These are phyloP conservation scores for Oryza punctata DNA, from an alignment of 176 grass and related monocot species.

Conservation along the genomic window DNA sequence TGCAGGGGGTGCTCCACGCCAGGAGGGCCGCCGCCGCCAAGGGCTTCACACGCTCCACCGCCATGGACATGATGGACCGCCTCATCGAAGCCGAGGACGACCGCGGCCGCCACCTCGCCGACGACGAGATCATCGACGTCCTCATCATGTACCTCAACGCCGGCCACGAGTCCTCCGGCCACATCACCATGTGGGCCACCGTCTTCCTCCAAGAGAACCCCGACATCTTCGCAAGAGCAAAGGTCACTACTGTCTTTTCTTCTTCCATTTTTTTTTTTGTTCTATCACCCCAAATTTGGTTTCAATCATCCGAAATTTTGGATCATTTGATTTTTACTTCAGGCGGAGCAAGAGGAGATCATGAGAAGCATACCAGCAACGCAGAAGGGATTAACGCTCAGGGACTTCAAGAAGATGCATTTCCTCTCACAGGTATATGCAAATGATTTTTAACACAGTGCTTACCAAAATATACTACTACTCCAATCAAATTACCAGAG, in stretches of 20 bases:
- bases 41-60: neutral
- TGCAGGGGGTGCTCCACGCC: constrained; percentile 63
- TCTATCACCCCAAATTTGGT: neutral
- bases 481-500: too few relatives aligned
- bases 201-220: constrained; percentile 85
- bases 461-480: too few relatives aligned
- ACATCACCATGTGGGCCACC: constrained; percentile 98
- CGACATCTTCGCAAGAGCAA: constrained; percentile 64
- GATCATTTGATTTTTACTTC: neutral
- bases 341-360: constrained; percentile 93
- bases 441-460: too few relatives aligned
- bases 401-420: constrained; percentile 91
- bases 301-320: neutral
- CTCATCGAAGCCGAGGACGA: constrained; percentile 69
- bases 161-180: constrained; percentile 90
- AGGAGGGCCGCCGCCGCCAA: constrained; percentile 40
- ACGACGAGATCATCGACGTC: constrained; percentile 86
- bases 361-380: constrained; percentile 53
- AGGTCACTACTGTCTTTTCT: constrained; percentile 23
- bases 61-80: constrained; percentile 88
- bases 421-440: constrained; percentile 79
- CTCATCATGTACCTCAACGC: constrained; percentile 95
- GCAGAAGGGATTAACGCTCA: constrained; percentile 68
- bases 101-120: constrained; percentile 49
- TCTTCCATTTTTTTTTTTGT: too few relatives aligned